Evolutionary conservation across 164 flowering plant genomes (phyloP), one percentile per base, ranked within the genome.

Genomic region (Platanus orientalis): DNA sequence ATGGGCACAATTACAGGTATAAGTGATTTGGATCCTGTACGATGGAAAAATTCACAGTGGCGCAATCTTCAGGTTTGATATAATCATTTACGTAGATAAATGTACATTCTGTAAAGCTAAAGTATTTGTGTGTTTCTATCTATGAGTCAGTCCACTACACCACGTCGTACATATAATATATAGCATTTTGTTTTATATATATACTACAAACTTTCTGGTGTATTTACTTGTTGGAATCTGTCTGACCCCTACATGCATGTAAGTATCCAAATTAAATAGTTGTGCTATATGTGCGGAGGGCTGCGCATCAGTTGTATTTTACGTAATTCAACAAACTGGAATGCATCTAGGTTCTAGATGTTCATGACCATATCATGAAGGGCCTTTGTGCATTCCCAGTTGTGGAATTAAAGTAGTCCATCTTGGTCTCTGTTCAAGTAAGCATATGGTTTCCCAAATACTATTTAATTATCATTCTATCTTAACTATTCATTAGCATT

Each of bases 41-140:
- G 97, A 71, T 93, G 98, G 98, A 93, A 90, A 71, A 71, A 61
- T 66, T 93, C 98, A 14, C 96, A 90, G 52, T 93, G 98, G 98
- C 86, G 98, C 40, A 93, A 88, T 68, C 85, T 93, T 54, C 98
- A 93, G 97, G 98, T 88, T 61, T 21, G 57, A 27, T 65, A 65
- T 57, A 32, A 53, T 47, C 42, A 25, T 44, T 28, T 9, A 26
- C 12, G 12, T 32, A 7, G 42, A 13, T 7, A 36, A 36, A 36
- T 1, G 7, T 36, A 36, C 12, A 36, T n/a, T 36, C 7, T 36
- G 42, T 13, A 36, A 36, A 7, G 42, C 12, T 36, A 36, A 36
- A 36, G 7, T 36, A 36, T 36, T 2, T 36, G 42, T 36, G 42
- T n/a, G n/a, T n/a, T n/a, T n/a, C n/a, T n/a, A n/a, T n/a, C n/a